Percentiles rank a stretch among this genome's conserved stretches.
These are phyloP conservation scores for Dictyophora rubrovolvata DNA, from an alignment of 768 basidiomycete species.

Conservation along the genomic window DNA sequence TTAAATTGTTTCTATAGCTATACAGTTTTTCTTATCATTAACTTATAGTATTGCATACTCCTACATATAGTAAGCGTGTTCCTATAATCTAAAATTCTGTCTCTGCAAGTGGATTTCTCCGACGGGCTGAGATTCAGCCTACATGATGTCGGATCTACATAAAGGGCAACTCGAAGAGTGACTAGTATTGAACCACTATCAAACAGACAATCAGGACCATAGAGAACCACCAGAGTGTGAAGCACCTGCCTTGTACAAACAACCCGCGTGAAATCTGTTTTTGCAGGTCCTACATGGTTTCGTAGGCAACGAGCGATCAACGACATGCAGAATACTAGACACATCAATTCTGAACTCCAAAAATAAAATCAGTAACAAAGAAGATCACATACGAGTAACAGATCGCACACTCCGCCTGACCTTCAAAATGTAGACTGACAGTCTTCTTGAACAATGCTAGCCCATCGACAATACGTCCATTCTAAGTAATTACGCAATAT, in stretches of 20 bases:
- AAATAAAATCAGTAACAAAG: not conserved
- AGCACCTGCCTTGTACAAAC: constrained; percentile 70
- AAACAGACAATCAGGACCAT: not conserved
- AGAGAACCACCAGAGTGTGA: not conserved
- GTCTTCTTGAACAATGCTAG: constrained; percentile 89
- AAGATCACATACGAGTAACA: constrained; percentile 68
- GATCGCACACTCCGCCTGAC: constrained; percentile 92
- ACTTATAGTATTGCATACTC: too few relatives aligned
- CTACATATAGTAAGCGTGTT: too few relatives aligned
- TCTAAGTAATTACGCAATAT: constrained; percentile 35
- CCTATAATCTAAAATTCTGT: too few relatives aligned
- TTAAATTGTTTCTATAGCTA: too few relatives aligned
- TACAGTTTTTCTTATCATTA: too few relatives aligned
- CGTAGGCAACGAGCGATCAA: constrained; percentile 77
- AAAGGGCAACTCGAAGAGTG: constrained; percentile 88
- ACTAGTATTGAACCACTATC: constrained; percentile 80
- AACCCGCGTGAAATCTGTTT: constrained; percentile 87
- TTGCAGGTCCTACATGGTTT: constrained; percentile 93
- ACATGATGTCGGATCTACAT: constrained; percentile 69
- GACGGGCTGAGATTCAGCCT: too few relatives aligned
- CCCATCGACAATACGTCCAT: constrained; percentile 83
- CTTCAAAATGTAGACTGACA: constrained; percentile 86
- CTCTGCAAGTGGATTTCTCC: not conserved
- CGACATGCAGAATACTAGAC: constrained; percentile 77
- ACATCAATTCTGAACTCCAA: not conserved